These are phyloP conservation scores for Aschersonia sp. DNA, from an alignment of 2,329 filamentous ascomycete genomes.

Conservation along the genomic window DNA sequence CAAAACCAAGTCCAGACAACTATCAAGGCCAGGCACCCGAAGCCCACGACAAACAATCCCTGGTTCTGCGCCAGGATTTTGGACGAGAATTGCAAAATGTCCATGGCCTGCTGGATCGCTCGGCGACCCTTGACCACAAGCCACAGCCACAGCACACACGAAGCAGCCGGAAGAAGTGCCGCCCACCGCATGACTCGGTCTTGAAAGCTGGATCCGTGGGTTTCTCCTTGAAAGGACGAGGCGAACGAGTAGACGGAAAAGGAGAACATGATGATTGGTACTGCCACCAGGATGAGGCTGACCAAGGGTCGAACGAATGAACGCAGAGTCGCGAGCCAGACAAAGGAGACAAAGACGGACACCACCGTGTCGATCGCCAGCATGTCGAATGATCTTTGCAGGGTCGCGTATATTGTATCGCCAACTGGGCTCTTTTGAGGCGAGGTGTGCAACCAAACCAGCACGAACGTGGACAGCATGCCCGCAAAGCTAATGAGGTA, in stretches of 20 bases:
- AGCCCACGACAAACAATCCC: slow-evolving; percentile 70
- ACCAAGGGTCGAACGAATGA: slow-evolving; percentile 83
- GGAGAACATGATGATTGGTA: slow-evolving; percentile 73
- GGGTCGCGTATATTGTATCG: slow-evolving; percentile 85
- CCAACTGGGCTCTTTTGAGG: slow-evolving; percentile 59
- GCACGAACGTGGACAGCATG: slow-evolving; percentile 74
- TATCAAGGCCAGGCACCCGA: slow-evolving; percentile 59
- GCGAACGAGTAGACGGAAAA: slow-evolving; percentile 88
- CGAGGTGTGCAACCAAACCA: slow-evolving; percentile 82
- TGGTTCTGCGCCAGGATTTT: slow-evolving; percentile 77
- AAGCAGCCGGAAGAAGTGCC: slow-evolving; percentile 59
- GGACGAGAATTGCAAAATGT: slow-evolving; percentile 84
- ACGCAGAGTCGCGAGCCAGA: slow-evolving; percentile 80
- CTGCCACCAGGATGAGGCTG: slow-evolving; percentile 64
- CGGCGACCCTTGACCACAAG: slow-evolving; percentile 68
- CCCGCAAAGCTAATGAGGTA: slow-evolving; percentile 76
- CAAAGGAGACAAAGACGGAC: slow-evolving; percentile 71
- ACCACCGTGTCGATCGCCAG: slow-evolving; percentile 84
- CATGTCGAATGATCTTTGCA: slow-evolving; percentile 78
- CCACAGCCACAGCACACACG: slow-evolving; percentile 70
- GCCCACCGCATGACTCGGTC: slow-evolving; percentile 82
- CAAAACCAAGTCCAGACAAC: slow-evolving; percentile 91
- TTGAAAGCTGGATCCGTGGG: slow-evolving; percentile 65
- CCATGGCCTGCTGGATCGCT: slow-evolving; percentile 68
- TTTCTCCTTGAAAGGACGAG: slow-evolving; percentile 69